phyloP scores from a whole-genome alignment of 805 yeast genomes.

The Saturnispora bothae region DNA sequence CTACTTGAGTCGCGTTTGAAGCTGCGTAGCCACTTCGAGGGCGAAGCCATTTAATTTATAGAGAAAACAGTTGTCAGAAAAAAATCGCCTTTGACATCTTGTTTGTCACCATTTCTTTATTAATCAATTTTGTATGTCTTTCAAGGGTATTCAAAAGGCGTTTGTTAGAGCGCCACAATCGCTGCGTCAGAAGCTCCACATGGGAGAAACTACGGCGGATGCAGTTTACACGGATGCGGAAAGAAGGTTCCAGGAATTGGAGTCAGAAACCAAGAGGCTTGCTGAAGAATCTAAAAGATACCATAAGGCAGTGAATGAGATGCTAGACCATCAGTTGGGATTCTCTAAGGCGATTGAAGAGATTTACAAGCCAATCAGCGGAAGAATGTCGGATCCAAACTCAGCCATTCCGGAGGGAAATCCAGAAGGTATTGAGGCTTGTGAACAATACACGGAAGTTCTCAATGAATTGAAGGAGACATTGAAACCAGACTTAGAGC shows the following conservation, averaged over 20 bases:
- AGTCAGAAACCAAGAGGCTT: constrained; percentile 76
- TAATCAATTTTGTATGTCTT: constrained; percentile 62
- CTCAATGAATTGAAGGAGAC: constrained; percentile 79
- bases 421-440: constrained; percentile 92
- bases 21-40: constrained; percentile 6
- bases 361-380: constrained; percentile 91
- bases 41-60: constrained; percentile 5
- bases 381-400: constrained; percentile 83
- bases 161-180: constrained; percentile 83
- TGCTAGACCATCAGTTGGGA: constrained; percentile 88
- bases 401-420: constrained; percentile 83
- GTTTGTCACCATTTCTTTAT: too few species aligned
- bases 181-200: constrained; percentile 81
- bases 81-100: too few species aligned
- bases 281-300: constrained; percentile 86
- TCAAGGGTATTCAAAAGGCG: constrained; percentile 78
- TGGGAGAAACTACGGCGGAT: constrained; percentile 71
- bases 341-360: constrained; percentile 94
- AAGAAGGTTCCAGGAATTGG: constrained; percentile 88
- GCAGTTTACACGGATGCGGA: constrained; percentile 93
- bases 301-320: constrained; percentile 83
- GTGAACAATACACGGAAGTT: constrained; percentile 81
- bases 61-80: too few species aligned
- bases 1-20: constrained; percentile 5
- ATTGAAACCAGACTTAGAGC: constrained; percentile 83